Percentiles rank a stretch among this genome's conserved stretches.
These are phyloP conservation scores for Solanum acaule DNA, from an alignment of 257 asterid species.

Conservation along the genomic window DNA sequence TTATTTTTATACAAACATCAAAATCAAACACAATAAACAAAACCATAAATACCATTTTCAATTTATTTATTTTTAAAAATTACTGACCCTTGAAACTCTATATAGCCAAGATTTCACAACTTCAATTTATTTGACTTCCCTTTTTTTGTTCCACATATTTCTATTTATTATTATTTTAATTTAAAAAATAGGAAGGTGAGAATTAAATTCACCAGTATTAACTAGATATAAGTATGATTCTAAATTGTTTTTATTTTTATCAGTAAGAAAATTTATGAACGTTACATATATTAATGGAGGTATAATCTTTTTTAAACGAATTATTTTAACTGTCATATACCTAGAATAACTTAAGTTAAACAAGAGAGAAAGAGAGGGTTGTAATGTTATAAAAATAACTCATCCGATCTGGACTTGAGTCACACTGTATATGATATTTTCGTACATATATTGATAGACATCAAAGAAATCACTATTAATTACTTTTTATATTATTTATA, in stretches of 20 bases:
- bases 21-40: background rate
- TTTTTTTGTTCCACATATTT: background rate
- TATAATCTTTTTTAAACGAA: background rate
- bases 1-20: background rate
- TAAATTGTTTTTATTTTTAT: background rate
- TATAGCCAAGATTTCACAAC: slow-evolving; percentile 1
- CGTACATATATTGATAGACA: background rate
- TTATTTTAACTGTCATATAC: background rate
- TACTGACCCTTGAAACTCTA: slow-evolving; percentile 14
- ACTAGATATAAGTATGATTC: background rate
- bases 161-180: background rate
- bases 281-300: fast-evolving
- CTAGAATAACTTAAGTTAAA: background rate
- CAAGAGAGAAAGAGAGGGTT: background rate
- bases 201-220: background rate
- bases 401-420: background rate
- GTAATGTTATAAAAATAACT: too few species aligned
- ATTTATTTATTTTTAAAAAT: background rate
- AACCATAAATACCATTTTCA: background rate
- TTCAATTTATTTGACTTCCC: too few species aligned
- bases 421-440: background rate
- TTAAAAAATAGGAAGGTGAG: background rate
- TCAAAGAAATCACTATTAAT: background rate
- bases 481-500: too few species aligned
- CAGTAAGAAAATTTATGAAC: background rate